Percentiles rank a stretch among this genome's conserved stretches.
phyloP scores from a whole-genome alignment of 176 grass and related monocot genomes.

The Musa schizocarpa region DNA sequence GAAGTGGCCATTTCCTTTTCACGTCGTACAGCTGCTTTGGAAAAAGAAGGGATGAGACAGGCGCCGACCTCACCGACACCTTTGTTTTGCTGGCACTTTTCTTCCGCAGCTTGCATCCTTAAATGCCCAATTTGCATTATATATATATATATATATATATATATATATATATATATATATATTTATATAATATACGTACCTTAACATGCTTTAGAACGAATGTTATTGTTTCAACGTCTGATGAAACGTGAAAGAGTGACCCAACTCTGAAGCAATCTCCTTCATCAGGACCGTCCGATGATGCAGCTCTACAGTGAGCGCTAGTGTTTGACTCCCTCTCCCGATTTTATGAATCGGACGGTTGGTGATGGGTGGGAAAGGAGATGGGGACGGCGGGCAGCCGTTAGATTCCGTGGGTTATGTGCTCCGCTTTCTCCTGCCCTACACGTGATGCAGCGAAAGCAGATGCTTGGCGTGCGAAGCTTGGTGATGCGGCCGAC shows the following conservation, averaged over 20 bases:
- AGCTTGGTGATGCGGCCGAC: constrained; percentile 23
- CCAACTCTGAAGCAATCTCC: neutral
- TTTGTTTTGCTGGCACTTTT: neutral
- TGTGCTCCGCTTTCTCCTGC: neutral
- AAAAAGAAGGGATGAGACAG: neutral
- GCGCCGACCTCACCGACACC: neutral
- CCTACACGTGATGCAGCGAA: constrained; percentile 39
- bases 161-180: too few relatives aligned
- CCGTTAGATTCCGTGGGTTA: neutral
- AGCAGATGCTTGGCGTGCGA: constrained; percentile 55
- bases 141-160: too few relatives aligned
- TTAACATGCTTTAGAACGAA: neutral
- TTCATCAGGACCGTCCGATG: neutral
- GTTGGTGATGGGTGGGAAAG: neutral
- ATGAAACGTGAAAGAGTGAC: neutral
- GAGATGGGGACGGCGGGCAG: neutral
- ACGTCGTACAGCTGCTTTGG: neutral
- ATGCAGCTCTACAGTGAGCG: too few relatives aligned
- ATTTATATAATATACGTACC: neutral
- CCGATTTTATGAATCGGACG: neutral
- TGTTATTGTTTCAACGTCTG: neutral
- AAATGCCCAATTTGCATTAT: neutral
- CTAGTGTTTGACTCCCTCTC: neutral
- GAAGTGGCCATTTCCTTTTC: neutral
- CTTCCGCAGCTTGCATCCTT: too few relatives aligned